Base-by-base conservation (phyloP, 257 asterid species). In the Solanum commersonii region DNA sequence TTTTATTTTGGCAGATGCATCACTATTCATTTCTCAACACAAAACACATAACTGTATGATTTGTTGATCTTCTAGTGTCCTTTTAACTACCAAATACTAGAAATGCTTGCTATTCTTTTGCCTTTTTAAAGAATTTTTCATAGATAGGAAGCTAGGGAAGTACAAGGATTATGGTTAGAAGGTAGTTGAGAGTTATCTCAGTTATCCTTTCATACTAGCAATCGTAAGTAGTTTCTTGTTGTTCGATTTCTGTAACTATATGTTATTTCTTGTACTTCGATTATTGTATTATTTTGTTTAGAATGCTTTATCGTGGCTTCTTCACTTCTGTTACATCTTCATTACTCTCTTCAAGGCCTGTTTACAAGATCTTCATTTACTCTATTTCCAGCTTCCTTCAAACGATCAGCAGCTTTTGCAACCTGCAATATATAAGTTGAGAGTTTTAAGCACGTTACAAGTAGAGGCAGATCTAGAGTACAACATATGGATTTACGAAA, bases 321-420 rank as follows among this genome's bases (percentile, higher is more conserved):
- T 60, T 23, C 70, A 60, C 70, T 60, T 60, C 29, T 23, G 5
- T 23, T 60, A 23, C 10, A 22, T 60, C 29, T 60, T 10, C 5
- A 16, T 63, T 63, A 10, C 27, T 71, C 7, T 84, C 38, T 25
- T 85, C 63, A 83, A 29, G 60, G 49, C 68, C 37, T 84, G n/a
- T 56, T 83, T 38, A 4, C 31, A 42, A 33, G 20, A 31, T 81
- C 79, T 49, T 40, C 42, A 10, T n/a, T 33, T 71, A 77, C 89
- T 63, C 81, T 84, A 49, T 33, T 49, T 74, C 88, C 87, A 86
- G 93, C 90, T 63, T 84, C 65, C 76, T 49, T 89, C 59, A 89
- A 27, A 18, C 91, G 88, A 35, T 83, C 76, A 14, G 87, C 90
- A n/a, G 91, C 91, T 40, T 87, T 91, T 14, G 68, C 86, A 49